These are phyloP conservation scores for Nemania sp. DNA, from an alignment of 2,329 filamentous ascomycete genomes.

Conservation along the genomic window DNA sequence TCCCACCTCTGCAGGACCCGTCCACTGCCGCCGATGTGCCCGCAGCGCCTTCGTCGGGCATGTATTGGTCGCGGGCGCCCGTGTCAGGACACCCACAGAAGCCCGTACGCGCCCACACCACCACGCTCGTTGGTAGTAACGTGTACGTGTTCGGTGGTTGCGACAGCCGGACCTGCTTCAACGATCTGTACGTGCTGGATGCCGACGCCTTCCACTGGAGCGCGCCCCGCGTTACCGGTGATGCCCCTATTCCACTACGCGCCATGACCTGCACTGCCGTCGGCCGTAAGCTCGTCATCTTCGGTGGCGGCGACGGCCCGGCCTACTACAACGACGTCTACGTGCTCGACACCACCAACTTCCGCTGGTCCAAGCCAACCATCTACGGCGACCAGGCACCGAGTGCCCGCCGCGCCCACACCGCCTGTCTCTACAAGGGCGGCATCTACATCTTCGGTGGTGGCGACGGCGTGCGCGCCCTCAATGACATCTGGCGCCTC, in stretches of 20 bases:
- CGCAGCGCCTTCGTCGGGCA: conserved; percentile 67
- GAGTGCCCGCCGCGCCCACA: conserved; percentile 67
- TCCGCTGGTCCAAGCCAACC: conserved; percentile 65
- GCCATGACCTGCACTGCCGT: conserved; percentile 75
- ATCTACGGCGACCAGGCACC: conserved; percentile 62
- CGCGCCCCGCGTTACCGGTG: conserved; percentile 64
- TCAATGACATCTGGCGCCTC: conserved; percentile 74
- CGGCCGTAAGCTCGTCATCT: conserved; percentile 70
- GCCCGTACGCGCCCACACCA: conserved; percentile 67
- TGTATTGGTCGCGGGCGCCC: conserved; percentile 72
- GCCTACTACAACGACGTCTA: conserved; percentile 74
- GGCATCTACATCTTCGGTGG: conserved; percentile 74
- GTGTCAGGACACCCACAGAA: conserved; percentile 65
- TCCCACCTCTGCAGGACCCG: conserved; percentile 61
- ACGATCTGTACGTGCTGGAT: conserved; percentile 69
- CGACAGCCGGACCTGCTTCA: conserved; percentile 68
- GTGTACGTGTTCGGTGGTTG: conserved; percentile 72
- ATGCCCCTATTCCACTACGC: conserved; percentile 65
- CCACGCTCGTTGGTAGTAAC: conserved; percentile 67
- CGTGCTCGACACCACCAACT: conserved; percentile 71
- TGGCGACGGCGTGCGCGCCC: conserved; percentile 68
- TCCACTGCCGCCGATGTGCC: conserved; percentile 61
- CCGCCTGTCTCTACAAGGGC: conserved; percentile 71
- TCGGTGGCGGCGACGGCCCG: conserved; percentile 70
- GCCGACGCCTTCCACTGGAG: conserved; percentile 73